Base-by-base conservation (phyloP, 75 land plant genomes). In the Picea glauca region DNA sequence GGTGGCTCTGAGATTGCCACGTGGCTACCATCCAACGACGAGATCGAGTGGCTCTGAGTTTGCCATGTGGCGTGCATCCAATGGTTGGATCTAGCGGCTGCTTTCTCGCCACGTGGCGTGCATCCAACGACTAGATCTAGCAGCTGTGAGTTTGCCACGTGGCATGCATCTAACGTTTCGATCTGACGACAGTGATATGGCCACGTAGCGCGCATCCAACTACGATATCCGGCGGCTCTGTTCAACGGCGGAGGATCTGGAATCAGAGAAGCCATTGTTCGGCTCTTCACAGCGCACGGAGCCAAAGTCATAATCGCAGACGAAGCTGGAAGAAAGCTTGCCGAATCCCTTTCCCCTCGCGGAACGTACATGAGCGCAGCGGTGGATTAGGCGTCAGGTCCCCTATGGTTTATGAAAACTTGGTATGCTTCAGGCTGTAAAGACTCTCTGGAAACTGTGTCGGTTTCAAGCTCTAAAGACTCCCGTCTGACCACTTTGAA, bases 161-260 rank as follows among this genome's bases (percentile, higher is more conserved):
- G 26, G 26, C 26, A 26, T 26, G 26, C 26, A 26, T 26, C 26
- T 26, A 26, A 26, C 26, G 26, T 0, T 0, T 26, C 26, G 26
- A 26, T 26, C 26, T 26, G 26, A 26, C 26, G 26, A 26, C 26
- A 26, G 0, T 26, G 26, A 26, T 26, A 26, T 26, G 26, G 26
- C 26, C 26, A 26, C 26, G 26, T 26, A 26, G 26, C 26, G 26
- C 26, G 26, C 26, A 26, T 26, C 26, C 26, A 26, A 26, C 26
- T 26, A 26, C 26, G 26, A 26, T 26, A 26, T 26, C 26, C 26
- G 77, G 86, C 88, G 58, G 93, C 88, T 12, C 46, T 91, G 2
- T 81, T 88, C n/a, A 91, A 86, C 4, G 90, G 90, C 5, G 93
- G 88, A 12, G 93, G 90, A 31, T 83, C 85, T 56, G 87, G 91